A percentile compares a stretch with the other conserved stretches of the same genome.
Evolutionary conservation across 225 moss, liverwort and hornwort species (phyloP).

Genomic region (Pseudoscleropodium purum): DNA sequence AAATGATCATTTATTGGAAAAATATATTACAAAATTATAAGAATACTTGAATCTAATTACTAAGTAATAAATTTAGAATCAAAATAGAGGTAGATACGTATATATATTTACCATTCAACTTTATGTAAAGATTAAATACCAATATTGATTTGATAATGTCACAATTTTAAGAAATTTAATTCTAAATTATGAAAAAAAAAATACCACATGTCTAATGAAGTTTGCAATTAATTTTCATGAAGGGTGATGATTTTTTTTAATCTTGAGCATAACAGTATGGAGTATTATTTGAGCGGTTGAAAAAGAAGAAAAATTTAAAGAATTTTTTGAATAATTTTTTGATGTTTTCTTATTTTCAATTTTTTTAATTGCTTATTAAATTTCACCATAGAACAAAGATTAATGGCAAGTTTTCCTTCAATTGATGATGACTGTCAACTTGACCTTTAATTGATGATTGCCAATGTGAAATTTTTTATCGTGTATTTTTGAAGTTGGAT

Average conservation of each 20-base stretch:
- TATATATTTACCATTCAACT: not conserved
- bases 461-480: not conserved
- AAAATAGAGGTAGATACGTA: not conserved
- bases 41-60: fast-evolving
- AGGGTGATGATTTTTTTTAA: not conserved
- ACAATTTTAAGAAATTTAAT: too few species aligned
- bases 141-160: not conserved
- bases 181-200: too few species aligned
- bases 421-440: not conserved
- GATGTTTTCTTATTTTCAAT: too few species aligned
- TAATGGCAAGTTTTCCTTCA: too few species aligned
- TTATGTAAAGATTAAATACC: too few species aligned
- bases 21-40: too few species aligned
- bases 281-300: not conserved
- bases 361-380: not conserved
- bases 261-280: not conserved
- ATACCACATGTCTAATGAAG: not conserved
- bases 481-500: not conserved
- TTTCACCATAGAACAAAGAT: not conserved
- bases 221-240: not conserved
- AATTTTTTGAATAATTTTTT: not conserved
- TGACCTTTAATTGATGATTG: not conserved
- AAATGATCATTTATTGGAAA: not conserved
- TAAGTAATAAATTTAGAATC: not conserved
- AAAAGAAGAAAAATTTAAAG: not conserved